Percentiles rank a stretch among this genome's conserved stretches.
Evolutionary conservation across 495 filamentous ascomycete species (phyloP).

Genomic region (Penicillium psychrofluorescens): DNA sequence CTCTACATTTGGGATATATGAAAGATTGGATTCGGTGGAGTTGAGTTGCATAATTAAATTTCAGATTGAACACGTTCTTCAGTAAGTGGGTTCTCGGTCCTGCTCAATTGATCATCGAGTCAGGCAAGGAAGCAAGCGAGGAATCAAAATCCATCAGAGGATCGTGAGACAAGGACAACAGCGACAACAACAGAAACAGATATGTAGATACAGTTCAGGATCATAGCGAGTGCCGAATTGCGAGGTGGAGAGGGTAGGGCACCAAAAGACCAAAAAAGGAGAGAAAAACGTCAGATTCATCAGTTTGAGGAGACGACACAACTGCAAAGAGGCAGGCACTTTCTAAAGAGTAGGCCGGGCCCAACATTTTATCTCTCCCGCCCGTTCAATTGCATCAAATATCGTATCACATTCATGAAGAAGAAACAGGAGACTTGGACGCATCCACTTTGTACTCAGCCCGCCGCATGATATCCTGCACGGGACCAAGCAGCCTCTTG

Average conservation of each 20-base stretch:
- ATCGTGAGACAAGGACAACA: constrained; percentile 17
- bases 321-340: neutral
- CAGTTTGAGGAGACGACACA: neutral
- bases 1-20: neutral
- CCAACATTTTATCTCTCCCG: neutral
- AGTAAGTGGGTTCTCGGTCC: too few species aligned
- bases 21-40: too few species aligned
- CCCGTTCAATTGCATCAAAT: constrained; percentile 10
- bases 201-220: constrained; percentile 19
- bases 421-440: constrained; percentile 18
- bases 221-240: constrained; percentile 16
- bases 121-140: too few species aligned
- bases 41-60: neutral
- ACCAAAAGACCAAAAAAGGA: neutral
- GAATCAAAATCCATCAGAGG: constrained; percentile 5
- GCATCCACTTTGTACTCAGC: constrained; percentile 49
- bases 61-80: neutral
- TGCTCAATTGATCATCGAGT: too few species aligned
- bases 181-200: constrained; percentile 12
- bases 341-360: neutral
- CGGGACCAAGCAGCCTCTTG: constrained; percentile 84
- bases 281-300: neutral
- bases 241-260: neutral
- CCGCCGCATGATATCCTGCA: constrained; percentile 90
- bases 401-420: constrained; percentile 18